Conservation (phyloP, 2,329 filamentous ascomycete species). For the Trichophyton mentagrophytes region DNA sequence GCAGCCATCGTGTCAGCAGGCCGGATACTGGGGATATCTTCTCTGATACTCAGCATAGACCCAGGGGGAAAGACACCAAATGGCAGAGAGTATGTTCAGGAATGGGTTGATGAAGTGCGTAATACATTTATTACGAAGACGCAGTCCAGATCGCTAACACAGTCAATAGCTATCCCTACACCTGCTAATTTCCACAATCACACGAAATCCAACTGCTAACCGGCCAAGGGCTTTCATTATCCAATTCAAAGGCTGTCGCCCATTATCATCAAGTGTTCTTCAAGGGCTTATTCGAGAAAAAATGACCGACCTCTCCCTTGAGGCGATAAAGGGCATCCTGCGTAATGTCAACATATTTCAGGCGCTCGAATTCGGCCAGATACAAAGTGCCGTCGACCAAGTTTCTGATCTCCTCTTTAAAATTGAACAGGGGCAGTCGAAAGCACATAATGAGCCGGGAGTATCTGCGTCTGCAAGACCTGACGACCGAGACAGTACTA, state of each 20-base stretch:
- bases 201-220: not conserved
- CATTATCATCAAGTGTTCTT: conserved; percentile 4
- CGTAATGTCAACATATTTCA: conserved; percentile 10
- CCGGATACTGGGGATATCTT: not conserved
- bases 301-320: conserved; percentile 5
- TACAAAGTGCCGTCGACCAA: conserved; percentile 10
- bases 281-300: conserved; percentile 7
- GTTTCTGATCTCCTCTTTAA: conserved; percentile 12
- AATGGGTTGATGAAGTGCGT: conserved; percentile 6
- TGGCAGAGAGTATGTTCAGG: conserved; percentile 6
- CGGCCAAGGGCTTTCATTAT: conserved; percentile 10
- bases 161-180: conserved; percentile 6
- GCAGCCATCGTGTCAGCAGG: conserved; percentile 3
- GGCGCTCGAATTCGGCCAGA: conserved; percentile 12
- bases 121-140: not conserved
- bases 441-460: not conserved
- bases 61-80: conserved; percentile 6
- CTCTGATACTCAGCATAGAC: not conserved
- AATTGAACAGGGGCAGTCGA: not conserved
- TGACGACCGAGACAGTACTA: not conserved
- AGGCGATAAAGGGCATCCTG: conserved; percentile 8
- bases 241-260: conserved; percentile 10
- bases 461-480: conserved; percentile 8
- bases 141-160: not conserved
- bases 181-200: conserved; percentile 6